Base-by-base conservation (phyloP, 352 stramenopile species). In the Phytophthora multivora region DNA sequence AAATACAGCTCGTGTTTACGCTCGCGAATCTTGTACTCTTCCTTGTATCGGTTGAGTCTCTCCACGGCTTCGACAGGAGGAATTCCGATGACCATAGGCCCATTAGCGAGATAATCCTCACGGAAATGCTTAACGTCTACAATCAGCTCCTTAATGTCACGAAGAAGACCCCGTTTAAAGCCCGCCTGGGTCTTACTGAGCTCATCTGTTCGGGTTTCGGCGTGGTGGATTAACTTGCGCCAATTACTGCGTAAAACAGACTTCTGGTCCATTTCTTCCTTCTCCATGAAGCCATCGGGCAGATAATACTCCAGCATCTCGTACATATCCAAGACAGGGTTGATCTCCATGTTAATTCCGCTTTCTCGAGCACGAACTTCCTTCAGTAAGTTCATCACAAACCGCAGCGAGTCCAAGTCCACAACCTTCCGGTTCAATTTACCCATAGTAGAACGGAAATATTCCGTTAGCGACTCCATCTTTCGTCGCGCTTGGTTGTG, bases 201-300 rank as follows among this genome's bases (percentile, higher is more conserved):
- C 56, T 99, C 96, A 46, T 99, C 97, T 0, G 95, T 98, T 10
- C 97, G 90, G 6, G 80, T 81, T 60, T 98, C 90, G 3, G 96
- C 92, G 55, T 98, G 93, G 41, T 97, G 86, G 28, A 99, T 97
- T 15, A 99, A 75, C 59, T 98, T 98, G 42, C 98, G 97, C 97
- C 97, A 99, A 56, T 97, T 98, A 52, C 90, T 96, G 23, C 92
- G 90, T 6, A 99, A 73, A 13, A 99, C 96, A 15, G 93, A 99
- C 76, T 99, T 99, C 65, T 99, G 97, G 56, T 99, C 97, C 77
- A 99, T 99, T 67, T 99, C 97, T 63, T 99, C 95, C 63, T 99
- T 99, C 59, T 99, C 96, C 96, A 99, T 99, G 70, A 99, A 99
- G 3, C 92, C 93, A 23, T 96, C 85, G 3, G 93, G 90, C 1